Evolutionary conservation across 2,329 filamentous ascomycete species (phyloP), one percentile per base, ranked within the genome.

Genomic region (Epichloe sylvatica): DNA sequence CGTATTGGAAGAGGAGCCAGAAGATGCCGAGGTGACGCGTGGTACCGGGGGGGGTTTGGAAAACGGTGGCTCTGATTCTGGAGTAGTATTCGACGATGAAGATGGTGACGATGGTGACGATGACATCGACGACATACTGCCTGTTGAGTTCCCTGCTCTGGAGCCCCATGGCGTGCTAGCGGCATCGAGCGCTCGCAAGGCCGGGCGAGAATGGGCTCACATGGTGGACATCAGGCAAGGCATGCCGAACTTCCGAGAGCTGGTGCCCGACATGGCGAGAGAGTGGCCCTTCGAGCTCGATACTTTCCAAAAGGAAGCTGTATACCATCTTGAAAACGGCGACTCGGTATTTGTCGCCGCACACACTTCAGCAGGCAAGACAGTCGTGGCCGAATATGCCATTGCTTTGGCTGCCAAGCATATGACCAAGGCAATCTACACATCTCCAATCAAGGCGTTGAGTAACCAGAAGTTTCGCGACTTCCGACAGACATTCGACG

Each of bases 341-440:
- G 92, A 98, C 62, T 97, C 91, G 0, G 92, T 98, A 25, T 98
- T 98, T 60, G 92, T 98, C 46, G 92, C 92, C 9, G 92, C 92
- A 0, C 92, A 98, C 64, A 98, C 92, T 0, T 98, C 92, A 35
- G 92, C 92, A 21, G 92, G 92, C 50, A 98, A 98, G 71, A 98
- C 92, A 1, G 92, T 97, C 0, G 92, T 98, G 13, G 92, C 92
- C 30, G 92, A 98, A 64, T 98, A 98, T 66, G 92, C 91, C 45
- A 97, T 98, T 64, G 89, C 92, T 6, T 73, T 98, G 51, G 92
- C 92, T 33, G 84, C 88, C n/a, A 94, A 91, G 62, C 92, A 98
- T 64, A 97, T 97, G 91, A 98, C 92, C 8, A 98, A 98, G 65
- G 91, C 92, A 21, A 98, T 98, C 55, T 98, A 98, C 65, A 98